Evolutionary conservation across 2,329 filamentous ascomycete species (phyloP).

Genomic region (Chrysoporthe cubensis): DNA sequence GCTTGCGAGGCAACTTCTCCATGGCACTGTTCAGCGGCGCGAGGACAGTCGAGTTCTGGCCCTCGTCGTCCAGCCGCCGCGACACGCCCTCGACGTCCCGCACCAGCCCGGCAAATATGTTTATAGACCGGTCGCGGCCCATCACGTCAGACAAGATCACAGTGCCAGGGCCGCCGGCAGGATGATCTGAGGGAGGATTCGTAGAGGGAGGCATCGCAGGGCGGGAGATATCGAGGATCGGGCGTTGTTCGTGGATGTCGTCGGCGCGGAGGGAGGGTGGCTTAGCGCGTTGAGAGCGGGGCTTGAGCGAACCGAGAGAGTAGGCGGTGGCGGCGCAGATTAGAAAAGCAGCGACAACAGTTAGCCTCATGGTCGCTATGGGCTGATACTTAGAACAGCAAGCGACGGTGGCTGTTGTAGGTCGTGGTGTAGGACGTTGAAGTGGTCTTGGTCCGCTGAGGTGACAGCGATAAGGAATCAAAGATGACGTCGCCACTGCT

Average conservation of each 20-base stretch:
- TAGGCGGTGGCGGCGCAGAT: slow-evolving; percentile 4
- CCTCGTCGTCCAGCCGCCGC: slow-evolving; percentile 67
- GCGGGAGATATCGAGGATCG: slow-evolving; percentile 39
- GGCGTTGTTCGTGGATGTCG: slow-evolving; percentile 33
- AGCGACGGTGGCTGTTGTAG: neutral
- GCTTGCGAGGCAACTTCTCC: slow-evolving; percentile 77
- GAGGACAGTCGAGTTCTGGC: slow-evolving; percentile 78
- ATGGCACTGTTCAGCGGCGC: slow-evolving; percentile 86
- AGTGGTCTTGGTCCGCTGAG: neutral
- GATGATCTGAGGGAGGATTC: slow-evolving; percentile 30
- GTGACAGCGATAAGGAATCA: neutral
- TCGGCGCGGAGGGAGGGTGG: slow-evolving; percentile 32
- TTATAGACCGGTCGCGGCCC: slow-evolving; percentile 75
- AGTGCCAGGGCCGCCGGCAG: slow-evolving; percentile 43
- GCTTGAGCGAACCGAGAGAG: slow-evolving; percentile 23
- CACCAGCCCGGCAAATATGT: slow-evolving; percentile 81
- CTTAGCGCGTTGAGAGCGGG: slow-evolving; percentile 22
- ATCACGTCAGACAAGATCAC: slow-evolving; percentile 85
- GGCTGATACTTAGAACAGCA: neutral
- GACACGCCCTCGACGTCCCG: slow-evolving; percentile 74
- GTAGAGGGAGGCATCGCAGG: slow-evolving; percentile 34
- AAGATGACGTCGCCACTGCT: neutral
- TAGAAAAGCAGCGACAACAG: neutral
- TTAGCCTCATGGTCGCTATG: neutral
- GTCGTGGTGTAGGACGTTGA: neutral